Evolutionary conservation across 2,329 filamentous ascomycete species (phyloP).

Genomic region (Colletotrichum lindemuthianum): DNA sequence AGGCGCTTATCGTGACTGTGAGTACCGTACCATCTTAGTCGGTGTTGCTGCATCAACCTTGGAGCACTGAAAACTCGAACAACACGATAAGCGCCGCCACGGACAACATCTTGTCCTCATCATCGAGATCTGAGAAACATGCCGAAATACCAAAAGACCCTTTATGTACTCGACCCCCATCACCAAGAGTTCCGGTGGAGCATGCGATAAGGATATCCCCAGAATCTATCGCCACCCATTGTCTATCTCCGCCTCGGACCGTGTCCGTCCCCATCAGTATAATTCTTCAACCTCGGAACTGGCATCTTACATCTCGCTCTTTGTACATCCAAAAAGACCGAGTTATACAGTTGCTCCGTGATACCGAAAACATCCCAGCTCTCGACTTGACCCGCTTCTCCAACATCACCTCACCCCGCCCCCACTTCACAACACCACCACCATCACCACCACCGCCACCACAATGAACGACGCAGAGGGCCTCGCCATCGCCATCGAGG

Average conservation of each 20-base stretch:
- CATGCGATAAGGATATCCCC: constrained; percentile 22
- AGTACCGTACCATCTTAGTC: too few species aligned
- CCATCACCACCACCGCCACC: not conserved
- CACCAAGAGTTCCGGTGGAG: constrained; percentile 5
- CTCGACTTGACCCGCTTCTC: too few species aligned
- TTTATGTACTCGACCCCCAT: not conserved
- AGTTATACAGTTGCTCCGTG: too few species aligned
- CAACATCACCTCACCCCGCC: not conserved
- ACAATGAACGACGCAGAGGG: constrained; percentile 33
- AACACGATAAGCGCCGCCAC: not conserved
- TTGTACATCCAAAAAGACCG: too few species aligned
- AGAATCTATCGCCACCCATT: constrained; percentile 17
- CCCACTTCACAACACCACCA: not conserved
- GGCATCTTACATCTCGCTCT: too few species aligned
- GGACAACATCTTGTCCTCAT: too few species aligned
- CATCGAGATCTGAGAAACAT: not conserved
- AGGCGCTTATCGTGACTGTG: too few species aligned
- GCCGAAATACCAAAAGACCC: not conserved
- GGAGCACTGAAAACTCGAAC: not conserved
- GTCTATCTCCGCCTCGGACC: constrained; percentile 20
- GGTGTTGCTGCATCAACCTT: too few species aligned
- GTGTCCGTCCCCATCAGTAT: constrained; percentile 5
- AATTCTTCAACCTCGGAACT: not conserved
- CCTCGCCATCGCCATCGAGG: constrained; percentile 35
- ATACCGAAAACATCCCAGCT: too few species aligned